phyloP scores from a whole-genome alignment of 768 basidiomycete genomes.

The Rhodotorula kratochvilovae region DNA sequence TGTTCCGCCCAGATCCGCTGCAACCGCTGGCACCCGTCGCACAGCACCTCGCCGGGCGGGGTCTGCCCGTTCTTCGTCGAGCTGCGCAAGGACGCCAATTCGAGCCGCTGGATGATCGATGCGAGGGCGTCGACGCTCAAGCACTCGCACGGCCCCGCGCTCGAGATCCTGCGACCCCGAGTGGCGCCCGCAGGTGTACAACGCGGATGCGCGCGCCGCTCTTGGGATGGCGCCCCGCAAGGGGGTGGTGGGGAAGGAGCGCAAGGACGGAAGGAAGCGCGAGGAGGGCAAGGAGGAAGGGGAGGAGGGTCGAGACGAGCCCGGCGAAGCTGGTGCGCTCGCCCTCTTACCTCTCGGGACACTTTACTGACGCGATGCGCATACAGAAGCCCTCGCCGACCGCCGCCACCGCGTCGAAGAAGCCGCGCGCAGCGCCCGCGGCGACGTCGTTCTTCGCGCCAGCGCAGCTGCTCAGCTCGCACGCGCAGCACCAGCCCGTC shows the following conservation, averaged over 20 bases:
- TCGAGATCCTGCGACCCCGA: neutral
- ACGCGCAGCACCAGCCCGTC: no score
- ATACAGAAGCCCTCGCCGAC: no score
- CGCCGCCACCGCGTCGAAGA: no score
- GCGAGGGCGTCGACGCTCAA: neutral
- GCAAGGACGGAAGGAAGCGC: no score
- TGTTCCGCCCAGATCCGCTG: neutral
- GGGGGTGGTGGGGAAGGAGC: no score
- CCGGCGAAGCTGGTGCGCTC: no score
- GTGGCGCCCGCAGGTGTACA: neutral
- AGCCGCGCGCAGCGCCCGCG: no score
- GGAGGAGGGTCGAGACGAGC: neutral
- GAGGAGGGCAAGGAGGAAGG: no score
- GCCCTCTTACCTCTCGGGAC: no score
- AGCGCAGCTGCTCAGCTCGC: no score
- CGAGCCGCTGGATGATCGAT: neutral
- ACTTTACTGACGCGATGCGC: no score
- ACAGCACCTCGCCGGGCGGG: neutral
- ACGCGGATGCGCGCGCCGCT: neutral
- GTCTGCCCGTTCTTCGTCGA: neutral
- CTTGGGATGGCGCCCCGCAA: neutral
- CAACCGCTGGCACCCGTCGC: neutral
- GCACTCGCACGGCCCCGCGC: neutral
- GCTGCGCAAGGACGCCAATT: neutral
- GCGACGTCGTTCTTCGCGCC: no score